These are phyloP conservation scores for Taphrina flavorubra DNA, from an alignment of 1,139 yeast species.

Conservation along the genomic window DNA sequence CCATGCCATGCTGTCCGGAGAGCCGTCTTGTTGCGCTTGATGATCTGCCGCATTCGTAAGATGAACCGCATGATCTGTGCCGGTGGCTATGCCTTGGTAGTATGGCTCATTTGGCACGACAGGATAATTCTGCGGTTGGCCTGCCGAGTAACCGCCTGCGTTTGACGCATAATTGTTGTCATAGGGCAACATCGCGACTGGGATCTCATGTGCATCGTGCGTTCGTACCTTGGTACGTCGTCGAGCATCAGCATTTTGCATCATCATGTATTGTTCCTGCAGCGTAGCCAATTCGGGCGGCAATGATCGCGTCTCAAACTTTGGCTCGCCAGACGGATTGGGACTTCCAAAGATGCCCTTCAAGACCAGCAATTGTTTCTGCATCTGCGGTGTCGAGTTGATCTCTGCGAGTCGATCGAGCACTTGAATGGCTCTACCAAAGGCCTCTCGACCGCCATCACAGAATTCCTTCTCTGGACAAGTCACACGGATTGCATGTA, in stretches of 20 bases:
- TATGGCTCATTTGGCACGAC: not conserved
- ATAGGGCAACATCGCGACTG: not conserved
- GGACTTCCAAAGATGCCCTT: slow-evolving; percentile 23
- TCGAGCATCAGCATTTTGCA: slow-evolving; percentile 19
- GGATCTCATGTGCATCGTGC: not conserved
- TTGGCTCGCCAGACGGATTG: not conserved
- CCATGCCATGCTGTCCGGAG: slow-evolving; percentile 16
- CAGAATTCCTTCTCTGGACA: slow-evolving; percentile 37
- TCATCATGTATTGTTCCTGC: slow-evolving; percentile 32
- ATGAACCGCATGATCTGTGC: not conserved
- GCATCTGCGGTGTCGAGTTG: slow-evolving; percentile 25
- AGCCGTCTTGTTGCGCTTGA: slow-evolving; percentile 5
- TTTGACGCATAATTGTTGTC: not conserved
- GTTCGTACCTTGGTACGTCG: not conserved
- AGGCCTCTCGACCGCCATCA: slow-evolving; percentile 21
- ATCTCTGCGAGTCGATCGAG: slow-evolving; percentile 33
- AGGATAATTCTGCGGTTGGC: not conserved
- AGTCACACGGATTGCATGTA: slow-evolving; percentile 35
- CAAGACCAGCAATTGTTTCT: slow-evolving; percentile 22
- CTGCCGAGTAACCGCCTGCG: not conserved
- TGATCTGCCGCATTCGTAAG: not conserved
- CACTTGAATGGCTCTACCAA: slow-evolving; percentile 20
- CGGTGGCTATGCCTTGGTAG: not conserved
- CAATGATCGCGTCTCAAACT: slow-evolving; percentile 18
- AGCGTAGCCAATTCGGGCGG: slow-evolving; percentile 30